phyloP scores from a whole-genome alignment of 495 filamentous ascomycete species.

The Xanthoparmelia taractica region DNA sequence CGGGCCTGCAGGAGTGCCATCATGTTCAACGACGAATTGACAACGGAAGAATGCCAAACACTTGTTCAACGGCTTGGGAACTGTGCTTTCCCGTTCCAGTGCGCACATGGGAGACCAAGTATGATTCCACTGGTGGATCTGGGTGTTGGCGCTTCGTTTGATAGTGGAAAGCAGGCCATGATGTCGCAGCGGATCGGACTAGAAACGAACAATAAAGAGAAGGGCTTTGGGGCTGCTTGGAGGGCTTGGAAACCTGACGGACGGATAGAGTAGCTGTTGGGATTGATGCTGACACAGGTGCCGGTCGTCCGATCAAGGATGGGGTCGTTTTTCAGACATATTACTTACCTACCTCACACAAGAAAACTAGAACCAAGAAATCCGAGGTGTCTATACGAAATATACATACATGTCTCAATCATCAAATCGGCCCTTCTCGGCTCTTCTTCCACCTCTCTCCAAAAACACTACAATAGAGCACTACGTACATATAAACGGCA shows the following conservation, averaged over 20 bases:
- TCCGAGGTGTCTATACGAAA: too few relatives aligned
- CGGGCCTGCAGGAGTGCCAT: slow-evolving; percentile 84
- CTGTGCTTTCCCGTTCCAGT: slow-evolving; percentile 86
- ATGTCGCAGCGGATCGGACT: not conserved
- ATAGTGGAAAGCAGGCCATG: slow-evolving; percentile 2
- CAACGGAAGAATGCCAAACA: slow-evolving; percentile 53
- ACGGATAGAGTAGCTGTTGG: not conserved
- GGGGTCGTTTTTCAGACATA: too few relatives aligned
- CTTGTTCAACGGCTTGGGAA: slow-evolving; percentile 54
- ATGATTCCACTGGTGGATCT: slow-evolving; percentile 67
- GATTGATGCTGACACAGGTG: not conserved
- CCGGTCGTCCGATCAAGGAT: not conserved
- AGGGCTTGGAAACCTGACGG: slow-evolving; percentile 4
- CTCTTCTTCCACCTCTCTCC: too few relatives aligned
- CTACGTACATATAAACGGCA: too few relatives aligned
- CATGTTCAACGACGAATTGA: slow-evolving; percentile 90
- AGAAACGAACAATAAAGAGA: not conserved
- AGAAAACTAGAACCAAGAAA: too few relatives aligned
- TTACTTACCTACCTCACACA: too few relatives aligned
- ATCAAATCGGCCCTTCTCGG: too few relatives aligned
- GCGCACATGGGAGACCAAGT: slow-evolving; percentile 76
- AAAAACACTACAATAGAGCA: too few relatives aligned
- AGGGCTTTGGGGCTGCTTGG: slow-evolving; percentile 20
- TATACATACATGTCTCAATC: too few relatives aligned
- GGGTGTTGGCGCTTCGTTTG: slow-evolving; percentile 20